Conservation (phyloP, 2,329 filamentous ascomycete genomes). For the Pestalotiopsis sp. region DNA sequence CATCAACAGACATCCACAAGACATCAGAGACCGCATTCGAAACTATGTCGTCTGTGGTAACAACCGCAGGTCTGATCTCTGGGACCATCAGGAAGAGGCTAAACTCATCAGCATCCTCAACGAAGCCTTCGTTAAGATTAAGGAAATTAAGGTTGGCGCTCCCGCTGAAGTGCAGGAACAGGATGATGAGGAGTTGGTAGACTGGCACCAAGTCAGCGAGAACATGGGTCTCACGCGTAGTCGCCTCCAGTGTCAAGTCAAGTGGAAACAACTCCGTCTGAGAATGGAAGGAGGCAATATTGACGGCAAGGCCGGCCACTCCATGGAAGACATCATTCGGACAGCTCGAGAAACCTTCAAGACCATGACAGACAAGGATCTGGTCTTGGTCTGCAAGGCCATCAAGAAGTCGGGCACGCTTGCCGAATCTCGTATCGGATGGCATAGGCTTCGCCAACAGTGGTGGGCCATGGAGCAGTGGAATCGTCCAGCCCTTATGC, state of each 20-base stretch:
- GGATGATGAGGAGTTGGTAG: conserved; percentile 54
- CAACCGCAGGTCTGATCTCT: conserved; percentile 51
- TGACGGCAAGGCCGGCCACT: conserved; percentile 19
- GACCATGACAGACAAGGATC: conserved; percentile 25
- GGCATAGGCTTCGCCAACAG: conserved; percentile 22
- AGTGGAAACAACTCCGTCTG: conserved; percentile 57
- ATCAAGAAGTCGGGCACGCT: conserved; percentile 21
- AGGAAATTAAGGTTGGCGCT: conserved; percentile 34
- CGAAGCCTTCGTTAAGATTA: conserved; percentile 50
- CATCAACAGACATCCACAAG: conserved; percentile 64
- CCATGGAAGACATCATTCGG: conserved; percentile 24
- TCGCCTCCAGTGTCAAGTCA: conserved; percentile 66
- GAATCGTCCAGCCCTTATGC: conserved; percentile 25
- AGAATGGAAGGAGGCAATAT: conserved; percentile 22
- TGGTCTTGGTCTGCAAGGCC: conserved; percentile 24
- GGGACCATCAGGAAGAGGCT: conserved; percentile 62
- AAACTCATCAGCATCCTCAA: conserved; percentile 52
- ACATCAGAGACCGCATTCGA: conserved; percentile 69
- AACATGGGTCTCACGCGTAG: conserved; percentile 62
- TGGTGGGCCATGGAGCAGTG: conserved; percentile 16
- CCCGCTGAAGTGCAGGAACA: conserved; percentile 32
- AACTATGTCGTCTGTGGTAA: conserved; percentile 64
- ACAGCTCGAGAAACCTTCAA: conserved; percentile 27
- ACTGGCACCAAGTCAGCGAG: conserved; percentile 66
- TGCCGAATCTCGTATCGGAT: conserved; percentile 29